Conservation (phyloP, 2,329 filamentous ascomycete species). For the Botrytis paeoniae region DNA sequence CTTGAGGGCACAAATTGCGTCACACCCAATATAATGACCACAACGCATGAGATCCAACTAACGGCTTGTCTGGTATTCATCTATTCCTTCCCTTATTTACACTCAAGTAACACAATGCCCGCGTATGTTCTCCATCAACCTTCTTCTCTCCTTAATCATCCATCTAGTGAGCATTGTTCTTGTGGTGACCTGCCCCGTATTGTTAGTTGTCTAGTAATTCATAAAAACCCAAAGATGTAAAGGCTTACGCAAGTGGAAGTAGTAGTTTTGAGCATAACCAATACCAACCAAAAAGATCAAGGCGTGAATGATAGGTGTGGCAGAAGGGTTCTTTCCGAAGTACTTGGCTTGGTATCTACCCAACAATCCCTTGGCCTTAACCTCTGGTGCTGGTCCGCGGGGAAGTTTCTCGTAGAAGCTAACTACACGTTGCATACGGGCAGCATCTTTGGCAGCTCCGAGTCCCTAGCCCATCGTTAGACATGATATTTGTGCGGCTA, state of each 20-base stretch:
- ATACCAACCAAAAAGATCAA: constrained; percentile 74
- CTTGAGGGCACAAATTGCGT: neutral
- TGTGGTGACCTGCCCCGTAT: constrained; percentile 80
- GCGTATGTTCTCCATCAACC: constrained; percentile 4
- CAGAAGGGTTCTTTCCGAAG: constrained; percentile 92
- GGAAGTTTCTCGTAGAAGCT: constrained; percentile 99
- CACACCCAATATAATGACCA: constrained; percentile 9
- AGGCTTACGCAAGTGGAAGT: constrained; percentile 96
- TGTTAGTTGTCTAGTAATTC: neutral
- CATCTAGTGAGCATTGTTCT: constrained; percentile 97
- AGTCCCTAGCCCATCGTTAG: constrained; percentile 63
- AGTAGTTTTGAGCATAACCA: constrained; percentile 98
- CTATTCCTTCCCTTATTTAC: constrained; percentile 35
- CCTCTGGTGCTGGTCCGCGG: constrained; percentile 81
- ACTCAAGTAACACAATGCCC: constrained; percentile 23
- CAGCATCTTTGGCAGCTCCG: constrained; percentile 89
- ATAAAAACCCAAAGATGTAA: neutral
- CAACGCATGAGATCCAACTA: neutral
- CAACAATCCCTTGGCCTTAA: constrained; percentile 77
- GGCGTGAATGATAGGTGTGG: constrained; percentile 81
- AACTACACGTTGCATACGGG: constrained; percentile 96
- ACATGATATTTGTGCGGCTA: neutral
- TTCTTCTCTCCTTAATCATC: neutral
- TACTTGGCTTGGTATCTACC: constrained; percentile 87
- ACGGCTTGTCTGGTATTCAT: constrained; percentile 22